phyloP scores from a whole-genome alignment of 306 rosid species.

The Canavalia gladiata region DNA sequence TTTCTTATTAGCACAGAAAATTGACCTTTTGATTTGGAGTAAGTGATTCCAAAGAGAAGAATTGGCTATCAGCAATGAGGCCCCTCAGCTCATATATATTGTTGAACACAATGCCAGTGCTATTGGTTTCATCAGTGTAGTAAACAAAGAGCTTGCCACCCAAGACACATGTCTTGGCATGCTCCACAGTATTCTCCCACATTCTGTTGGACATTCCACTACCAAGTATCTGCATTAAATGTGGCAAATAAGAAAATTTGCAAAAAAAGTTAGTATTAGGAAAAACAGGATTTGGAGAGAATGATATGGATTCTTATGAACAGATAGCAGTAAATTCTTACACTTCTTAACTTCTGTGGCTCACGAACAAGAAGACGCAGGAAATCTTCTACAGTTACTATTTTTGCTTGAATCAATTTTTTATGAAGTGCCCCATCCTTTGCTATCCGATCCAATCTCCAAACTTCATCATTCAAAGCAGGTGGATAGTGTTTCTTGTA shows the following conservation, averaged over 20 bases:
- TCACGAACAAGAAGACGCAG: conserved; percentile 78
- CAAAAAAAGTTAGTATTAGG: neutral
- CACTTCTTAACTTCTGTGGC: conserved; percentile 81
- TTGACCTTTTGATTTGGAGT: conserved; percentile 78
- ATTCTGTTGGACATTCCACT: conserved; percentile 93
- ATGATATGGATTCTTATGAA: conserved; percentile 3
- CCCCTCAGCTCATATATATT: conserved; percentile 88
- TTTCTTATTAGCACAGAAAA: conserved; percentile 12
- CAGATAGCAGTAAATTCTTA: conserved; percentile 50
- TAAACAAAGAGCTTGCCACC: conserved; percentile 82
- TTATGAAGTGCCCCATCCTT: conserved; percentile 94
- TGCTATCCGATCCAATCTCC: conserved; percentile 89
- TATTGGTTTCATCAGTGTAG: conserved; percentile 63
- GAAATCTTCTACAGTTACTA: conserved; percentile 81
- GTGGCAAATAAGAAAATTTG: conserved; percentile 15
- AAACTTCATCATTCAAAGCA: conserved; percentile 83
- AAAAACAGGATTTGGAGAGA: conserved; percentile 26
- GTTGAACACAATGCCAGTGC: conserved; percentile 77
- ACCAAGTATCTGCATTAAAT: conserved; percentile 71
- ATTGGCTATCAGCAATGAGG: conserved; percentile 75
- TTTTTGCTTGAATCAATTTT: conserved; percentile 65
- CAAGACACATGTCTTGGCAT: conserved; percentile 90
- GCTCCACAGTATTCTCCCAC: conserved; percentile 96
- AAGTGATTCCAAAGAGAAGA: conserved; percentile 77
- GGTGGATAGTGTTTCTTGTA: conserved; percentile 96